These are phyloP conservation scores for Harrya chromipes DNA, from an alignment of 768 basidiomycete genomes.

Conservation along the genomic window DNA sequence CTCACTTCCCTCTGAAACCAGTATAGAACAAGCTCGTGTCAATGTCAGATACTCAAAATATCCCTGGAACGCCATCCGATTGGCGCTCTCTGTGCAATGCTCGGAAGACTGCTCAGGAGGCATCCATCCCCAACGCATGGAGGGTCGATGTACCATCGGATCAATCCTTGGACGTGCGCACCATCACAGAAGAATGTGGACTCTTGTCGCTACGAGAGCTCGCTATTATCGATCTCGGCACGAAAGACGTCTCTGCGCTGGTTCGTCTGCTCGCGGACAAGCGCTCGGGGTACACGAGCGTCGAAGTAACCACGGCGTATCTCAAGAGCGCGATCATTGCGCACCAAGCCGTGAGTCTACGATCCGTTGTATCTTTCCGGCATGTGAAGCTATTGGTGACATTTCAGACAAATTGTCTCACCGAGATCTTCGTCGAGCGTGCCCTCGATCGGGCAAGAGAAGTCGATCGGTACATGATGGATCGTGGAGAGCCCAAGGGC, in stretches of 20 bases:
- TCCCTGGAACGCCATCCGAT: not conserved
- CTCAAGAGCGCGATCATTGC: conserved; percentile 29
- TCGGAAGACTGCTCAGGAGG: conserved; percentile 19
- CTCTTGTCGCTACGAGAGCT: conserved; percentile 23
- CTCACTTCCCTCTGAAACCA: not conserved
- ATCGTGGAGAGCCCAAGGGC: conserved; percentile 30
- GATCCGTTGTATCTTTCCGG: not conserved
- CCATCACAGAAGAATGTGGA: conserved; percentile 19
- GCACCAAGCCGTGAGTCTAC: conserved; percentile 22
- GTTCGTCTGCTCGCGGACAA: conserved; percentile 20
- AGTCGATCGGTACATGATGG: conserved; percentile 21
- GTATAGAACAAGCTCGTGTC: not conserved
- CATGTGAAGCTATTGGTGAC: not conserved
- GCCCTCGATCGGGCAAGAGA: conserved; percentile 26
- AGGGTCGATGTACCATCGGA: conserved; percentile 17
- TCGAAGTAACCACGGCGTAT: conserved; percentile 28
- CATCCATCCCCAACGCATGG: conserved; percentile 25
- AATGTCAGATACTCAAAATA: conserved; percentile 5
- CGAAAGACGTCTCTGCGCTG: conserved; percentile 23
- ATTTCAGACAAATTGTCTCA: conserved; percentile 27
- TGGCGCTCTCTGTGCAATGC: conserved; percentile 21
- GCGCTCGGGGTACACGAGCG: conserved; percentile 21
- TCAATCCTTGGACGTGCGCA: conserved; percentile 18
- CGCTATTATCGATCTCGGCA: conserved; percentile 20
- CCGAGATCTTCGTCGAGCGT: conserved; percentile 27